A percentile compares a stretch with the other conserved stretches of the same genome.
phyloP scores from a whole-genome alignment of 2,329 filamentous ascomycete genomes.

The Coniochaeta hoffmannii region DNA sequence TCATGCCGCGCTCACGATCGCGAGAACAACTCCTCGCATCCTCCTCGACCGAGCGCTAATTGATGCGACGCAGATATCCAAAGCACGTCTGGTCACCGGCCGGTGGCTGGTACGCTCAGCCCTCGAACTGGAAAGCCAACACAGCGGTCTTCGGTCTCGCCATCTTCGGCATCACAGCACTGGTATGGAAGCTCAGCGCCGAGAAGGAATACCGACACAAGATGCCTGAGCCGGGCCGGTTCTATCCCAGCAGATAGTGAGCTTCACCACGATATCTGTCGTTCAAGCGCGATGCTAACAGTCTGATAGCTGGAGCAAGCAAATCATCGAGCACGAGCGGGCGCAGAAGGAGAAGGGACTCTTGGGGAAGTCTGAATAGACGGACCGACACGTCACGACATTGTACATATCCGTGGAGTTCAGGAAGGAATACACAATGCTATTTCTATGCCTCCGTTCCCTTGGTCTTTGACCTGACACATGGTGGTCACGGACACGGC shows the following conservation, averaged over 20 bases:
- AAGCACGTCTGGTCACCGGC: constrained; percentile 99
- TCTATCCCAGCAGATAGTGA: constrained; percentile 83
- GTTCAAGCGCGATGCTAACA: neutral
- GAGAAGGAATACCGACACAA: constrained; percentile 64
- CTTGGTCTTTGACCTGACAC: neutral
- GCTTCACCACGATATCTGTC: constrained; percentile 21
- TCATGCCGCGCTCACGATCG: neutral
- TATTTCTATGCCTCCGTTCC: neutral
- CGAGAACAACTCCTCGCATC: neutral
- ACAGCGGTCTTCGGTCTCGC: constrained; percentile 40
- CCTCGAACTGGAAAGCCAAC: constrained; percentile 90
- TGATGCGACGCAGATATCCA: constrained; percentile 61
- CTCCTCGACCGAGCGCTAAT: constrained; percentile 3
- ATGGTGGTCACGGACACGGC: neutral
- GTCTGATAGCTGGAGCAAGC: constrained; percentile 32
- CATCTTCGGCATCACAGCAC: constrained; percentile 54
- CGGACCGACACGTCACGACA: neutral
- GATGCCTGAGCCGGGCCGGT: constrained; percentile 72
- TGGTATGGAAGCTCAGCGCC: constrained; percentile 65
- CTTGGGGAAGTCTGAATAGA: constrained; percentile 7
- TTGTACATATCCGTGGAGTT: constrained; percentile 5
- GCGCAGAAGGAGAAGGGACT: constrained; percentile 23
- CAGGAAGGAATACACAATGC: neutral
- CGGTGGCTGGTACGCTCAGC: constrained; percentile 96
- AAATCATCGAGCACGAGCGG: constrained; percentile 37